Percentiles rank a stretch among this genome's conserved stretches.
These are phyloP conservation scores for Phytophthora agathidicida DNA, from an alignment of 352 stramenopile genomes.

Conservation along the genomic window DNA sequence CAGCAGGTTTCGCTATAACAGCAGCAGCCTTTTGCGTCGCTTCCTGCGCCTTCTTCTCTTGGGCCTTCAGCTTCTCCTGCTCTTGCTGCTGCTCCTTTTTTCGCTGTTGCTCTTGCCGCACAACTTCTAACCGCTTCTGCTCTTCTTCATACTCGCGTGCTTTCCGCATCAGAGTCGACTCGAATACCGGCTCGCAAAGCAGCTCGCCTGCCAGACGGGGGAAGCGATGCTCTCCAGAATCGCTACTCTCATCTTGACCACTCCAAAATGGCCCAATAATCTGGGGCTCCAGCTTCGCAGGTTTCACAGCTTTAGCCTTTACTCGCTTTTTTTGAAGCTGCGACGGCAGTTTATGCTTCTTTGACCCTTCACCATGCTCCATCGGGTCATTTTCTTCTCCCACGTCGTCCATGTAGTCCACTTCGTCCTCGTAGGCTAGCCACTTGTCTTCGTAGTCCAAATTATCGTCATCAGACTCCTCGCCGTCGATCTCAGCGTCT, in stretches of 20 bases:
- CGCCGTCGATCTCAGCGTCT: constrained; percentile 70
- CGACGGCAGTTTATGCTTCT: constrained; percentile 60
- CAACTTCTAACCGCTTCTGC: constrained; percentile 35
- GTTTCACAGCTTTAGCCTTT: constrained; percentile 65
- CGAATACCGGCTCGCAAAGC: constrained; percentile 43
- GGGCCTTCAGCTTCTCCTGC: constrained; percentile 23
- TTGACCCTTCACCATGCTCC: constrained; percentile 23
- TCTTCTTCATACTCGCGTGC: constrained; percentile 51
- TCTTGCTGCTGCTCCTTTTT: constrained; percentile 36
- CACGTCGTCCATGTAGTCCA: constrained; percentile 79
- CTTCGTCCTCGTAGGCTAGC: constrained; percentile 88
- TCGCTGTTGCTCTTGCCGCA: constrained; percentile 29
- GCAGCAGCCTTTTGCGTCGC: constrained; percentile 8
- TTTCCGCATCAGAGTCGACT: constrained; percentile 55
- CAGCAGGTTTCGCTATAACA: constrained; percentile 5
- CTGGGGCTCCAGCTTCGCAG: constrained; percentile 69
- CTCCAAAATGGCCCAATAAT: constrained; percentile 64
- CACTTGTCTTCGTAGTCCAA: constrained; percentile 88
- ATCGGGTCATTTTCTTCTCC: constrained; percentile 32
- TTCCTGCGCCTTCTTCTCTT: constrained; percentile 22
- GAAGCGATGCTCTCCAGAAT: constrained; percentile 23
- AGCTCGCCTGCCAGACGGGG: constrained; percentile 30
- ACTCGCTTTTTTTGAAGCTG: constrained; percentile 58
- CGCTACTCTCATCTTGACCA: not conserved
- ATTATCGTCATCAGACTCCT: constrained; percentile 80